These are phyloP conservation scores for Pyropia haitanensis DNA, from an alignment of 23 red algal genomes.

Conservation along the genomic window DNA sequence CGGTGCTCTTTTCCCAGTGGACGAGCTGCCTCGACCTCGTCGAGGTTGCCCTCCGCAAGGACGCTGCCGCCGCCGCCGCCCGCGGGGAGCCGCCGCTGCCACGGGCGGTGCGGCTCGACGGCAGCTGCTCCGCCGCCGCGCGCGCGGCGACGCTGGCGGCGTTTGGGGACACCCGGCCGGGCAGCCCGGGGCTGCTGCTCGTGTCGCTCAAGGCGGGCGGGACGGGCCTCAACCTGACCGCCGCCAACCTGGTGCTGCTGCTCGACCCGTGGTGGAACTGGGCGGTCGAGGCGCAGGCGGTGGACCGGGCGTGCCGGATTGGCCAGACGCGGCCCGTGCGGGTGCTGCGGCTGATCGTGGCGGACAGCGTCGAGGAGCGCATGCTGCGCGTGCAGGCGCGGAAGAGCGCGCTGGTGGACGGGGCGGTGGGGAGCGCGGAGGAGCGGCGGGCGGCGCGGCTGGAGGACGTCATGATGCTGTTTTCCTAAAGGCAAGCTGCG, in stretches of 20 bases:
- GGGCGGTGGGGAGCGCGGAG: not conserved
- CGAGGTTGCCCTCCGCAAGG: conserved; percentile 33
- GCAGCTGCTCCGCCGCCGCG: not conserved
- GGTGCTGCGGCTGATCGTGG: conserved; percentile 17
- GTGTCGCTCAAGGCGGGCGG: conserved; percentile 50
- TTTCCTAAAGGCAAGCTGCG: too few relatives aligned
- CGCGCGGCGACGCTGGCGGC: conserved; percentile 5
- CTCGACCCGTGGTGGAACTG: conserved; percentile 91
- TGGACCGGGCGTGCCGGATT: conserved; percentile 49
- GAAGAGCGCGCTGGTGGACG: conserved; percentile 22
- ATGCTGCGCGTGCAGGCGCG: conserved; percentile 25
- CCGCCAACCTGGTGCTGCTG: conserved; percentile 33
- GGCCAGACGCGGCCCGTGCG: conserved; percentile 28
- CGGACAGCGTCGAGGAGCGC: conserved; percentile 36
- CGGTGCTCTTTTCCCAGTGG: conserved; percentile 91
- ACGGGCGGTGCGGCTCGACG: not conserved
- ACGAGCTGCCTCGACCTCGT: conserved; percentile 84
- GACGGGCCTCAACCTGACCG: conserved; percentile 49
- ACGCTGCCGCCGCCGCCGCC: not conserved
- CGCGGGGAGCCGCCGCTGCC: not conserved
- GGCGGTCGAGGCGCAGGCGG: conserved; percentile 75
- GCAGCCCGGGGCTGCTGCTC: conserved; percentile 4
- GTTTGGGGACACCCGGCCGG: not conserved
- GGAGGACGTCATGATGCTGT: too few relatives aligned
- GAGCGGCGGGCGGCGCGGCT: too few relatives aligned